phyloP scores from a whole-genome alignment of 2,329 filamentous ascomycete species.

The Stachybotrys elegans region DNA sequence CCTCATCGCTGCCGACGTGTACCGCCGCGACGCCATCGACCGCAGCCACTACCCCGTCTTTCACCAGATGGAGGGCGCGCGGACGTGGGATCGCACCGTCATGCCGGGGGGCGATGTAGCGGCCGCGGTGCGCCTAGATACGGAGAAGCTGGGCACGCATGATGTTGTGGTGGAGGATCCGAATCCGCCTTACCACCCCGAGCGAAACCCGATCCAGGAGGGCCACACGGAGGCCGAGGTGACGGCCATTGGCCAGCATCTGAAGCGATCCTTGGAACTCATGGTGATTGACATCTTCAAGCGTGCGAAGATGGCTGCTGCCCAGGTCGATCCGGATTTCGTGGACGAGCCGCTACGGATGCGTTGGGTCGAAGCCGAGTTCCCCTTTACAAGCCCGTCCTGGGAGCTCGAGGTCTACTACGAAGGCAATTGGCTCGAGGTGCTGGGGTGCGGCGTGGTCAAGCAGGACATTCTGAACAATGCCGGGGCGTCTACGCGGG shows the following conservation, averaged over 20 bases:
- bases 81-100: constrained; percentile 73
- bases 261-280: constrained; percentile 84
- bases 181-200: constrained; percentile 69
- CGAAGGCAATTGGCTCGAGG: constrained; percentile 91
- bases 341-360: constrained; percentile 71
- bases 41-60: constrained; percentile 94
- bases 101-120: constrained; percentile 55
- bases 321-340: constrained; percentile 42
- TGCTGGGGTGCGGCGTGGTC: constrained; percentile 88
- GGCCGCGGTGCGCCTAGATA: constrained; percentile 62
- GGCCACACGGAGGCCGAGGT: constrained; percentile 72
- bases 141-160: constrained; percentile 68
- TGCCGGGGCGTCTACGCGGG: constrained; percentile 66
- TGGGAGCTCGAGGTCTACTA: constrained; percentile 97
- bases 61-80: constrained; percentile 96
- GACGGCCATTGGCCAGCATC: constrained; percentile 74
- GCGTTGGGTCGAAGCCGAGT: constrained; percentile 95
- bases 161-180: constrained; percentile 75
- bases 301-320: constrained; percentile 63
- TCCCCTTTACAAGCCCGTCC: constrained; percentile 91
- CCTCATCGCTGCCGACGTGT: constrained; percentile 90
- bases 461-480: constrained; percentile 76
- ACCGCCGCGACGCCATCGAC: constrained; percentile 91
- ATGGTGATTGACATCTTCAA: constrained; percentile 89
- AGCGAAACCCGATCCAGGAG: constrained; percentile 75